Percentiles rank a stretch among this genome's conserved stretches.
Evolutionary conservation across 208 protist genomes (phyloP).

Genomic region (Strigomonas culicis): DNA sequence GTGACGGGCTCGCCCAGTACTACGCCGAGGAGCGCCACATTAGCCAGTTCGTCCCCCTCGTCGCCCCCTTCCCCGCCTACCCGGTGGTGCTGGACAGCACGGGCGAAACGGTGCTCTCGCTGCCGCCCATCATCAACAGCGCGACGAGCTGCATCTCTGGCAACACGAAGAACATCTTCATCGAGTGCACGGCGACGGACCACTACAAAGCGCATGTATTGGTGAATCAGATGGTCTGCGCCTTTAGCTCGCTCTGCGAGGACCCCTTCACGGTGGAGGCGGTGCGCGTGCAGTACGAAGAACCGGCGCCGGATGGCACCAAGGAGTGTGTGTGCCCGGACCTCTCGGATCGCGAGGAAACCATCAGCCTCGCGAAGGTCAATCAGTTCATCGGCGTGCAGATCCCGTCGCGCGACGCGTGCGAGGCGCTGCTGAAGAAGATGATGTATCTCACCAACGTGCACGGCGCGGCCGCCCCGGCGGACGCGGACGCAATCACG

Average conservation of each 20-base stretch:
- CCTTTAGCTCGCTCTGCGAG: conserved; percentile 95
- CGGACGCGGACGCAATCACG: conserved; percentile 48
- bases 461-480: conserved; percentile 29
- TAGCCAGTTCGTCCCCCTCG: conserved; percentile 79
- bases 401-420: conserved; percentile 57
- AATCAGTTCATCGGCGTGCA: conserved; percentile 91
- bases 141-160: conserved; percentile 96
- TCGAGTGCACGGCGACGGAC: conserved; percentile 99
- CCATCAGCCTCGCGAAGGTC: conserved; percentile 59
- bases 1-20: conserved; percentile 78
- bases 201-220: conserved; percentile 94
- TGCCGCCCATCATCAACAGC: conserved; percentile 99
- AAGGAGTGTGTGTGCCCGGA: conserved; percentile 62
- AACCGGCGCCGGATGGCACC: conserved; percentile 56
- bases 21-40: conserved; percentile 91
- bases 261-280: conserved; percentile 88
- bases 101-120: conserved; percentile 89
- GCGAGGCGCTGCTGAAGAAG: conserved; percentile 75
- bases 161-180: conserved; percentile 98
- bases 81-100: conserved; percentile 78
- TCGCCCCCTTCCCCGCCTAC: conserved; percentile 66
- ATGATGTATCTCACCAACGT: too few relatives aligned
- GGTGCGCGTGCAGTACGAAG: conserved; percentile 81
- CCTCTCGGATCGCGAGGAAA: conserved; percentile 47
- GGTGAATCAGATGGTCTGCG: conserved; percentile 96